Evolutionary conservation across 257 asterid species (phyloP).

Genomic region (Solanum chiquidenum): DNA sequence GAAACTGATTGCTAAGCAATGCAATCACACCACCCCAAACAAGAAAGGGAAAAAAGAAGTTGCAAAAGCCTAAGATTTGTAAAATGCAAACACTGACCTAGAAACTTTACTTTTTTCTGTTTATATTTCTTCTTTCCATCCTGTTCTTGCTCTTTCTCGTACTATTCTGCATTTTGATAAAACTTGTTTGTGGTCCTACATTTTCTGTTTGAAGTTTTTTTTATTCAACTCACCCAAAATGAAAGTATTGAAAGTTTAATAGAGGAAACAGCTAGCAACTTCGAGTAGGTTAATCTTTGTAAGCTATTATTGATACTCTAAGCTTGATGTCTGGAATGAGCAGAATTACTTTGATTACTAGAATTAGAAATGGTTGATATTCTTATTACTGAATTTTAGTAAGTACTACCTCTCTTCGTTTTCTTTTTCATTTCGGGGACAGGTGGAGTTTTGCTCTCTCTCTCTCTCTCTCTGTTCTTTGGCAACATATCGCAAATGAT

Average conservation of each 20-base stretch:
- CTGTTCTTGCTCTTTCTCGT: neutral
- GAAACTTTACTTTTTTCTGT: neutral
- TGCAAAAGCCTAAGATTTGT: neutral
- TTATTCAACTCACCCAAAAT: neutral
- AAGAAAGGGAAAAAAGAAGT: neutral
- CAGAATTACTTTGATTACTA: neutral
- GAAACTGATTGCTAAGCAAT: neutral
- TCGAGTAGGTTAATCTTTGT: neutral
- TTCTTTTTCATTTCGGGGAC: neutral
- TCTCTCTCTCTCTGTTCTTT: neutral
- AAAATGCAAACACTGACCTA: neutral
- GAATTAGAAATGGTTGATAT: neutral
- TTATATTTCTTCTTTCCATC: neutral
- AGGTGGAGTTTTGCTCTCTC: neutral
- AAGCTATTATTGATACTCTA: neutral
- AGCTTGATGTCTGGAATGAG: neutral
- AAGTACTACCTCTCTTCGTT: neutral
- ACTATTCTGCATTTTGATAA: neutral
- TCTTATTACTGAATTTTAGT: neutral
- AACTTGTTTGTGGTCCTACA: neutral
- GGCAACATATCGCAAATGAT: neutral
- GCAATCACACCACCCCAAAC: neutral
- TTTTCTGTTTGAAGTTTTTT: neutral
- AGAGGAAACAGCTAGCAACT: neutral
- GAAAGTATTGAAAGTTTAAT: neutral